Evolutionary conservation across 768 basidiomycete genomes (phyloP).

Genomic region (Boletus vinaceobasis): DNA sequence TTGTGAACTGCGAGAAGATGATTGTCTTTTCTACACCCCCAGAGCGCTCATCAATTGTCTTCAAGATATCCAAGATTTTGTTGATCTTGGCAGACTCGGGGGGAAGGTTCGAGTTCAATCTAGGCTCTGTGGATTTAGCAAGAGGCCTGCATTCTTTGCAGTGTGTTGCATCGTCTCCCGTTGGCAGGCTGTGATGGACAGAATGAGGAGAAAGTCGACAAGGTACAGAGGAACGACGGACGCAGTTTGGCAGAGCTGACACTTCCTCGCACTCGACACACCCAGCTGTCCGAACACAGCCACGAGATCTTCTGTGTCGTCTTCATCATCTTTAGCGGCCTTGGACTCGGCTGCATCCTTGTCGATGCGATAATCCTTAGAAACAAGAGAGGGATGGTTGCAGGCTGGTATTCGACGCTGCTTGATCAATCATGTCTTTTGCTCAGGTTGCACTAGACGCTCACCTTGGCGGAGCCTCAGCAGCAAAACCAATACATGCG

Average conservation of each 20-base stretch:
- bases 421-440: not conserved
- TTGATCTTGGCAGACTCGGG: slow-evolving; percentile 84
- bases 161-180: slow-evolving; percentile 34
- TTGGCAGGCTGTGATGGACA: slow-evolving; percentile 13
- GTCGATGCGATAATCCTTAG: slow-evolving; percentile 71
- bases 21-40: slow-evolving; percentile 83
- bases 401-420: slow-evolving; percentile 54
- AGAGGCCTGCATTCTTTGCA: slow-evolving; percentile 61
- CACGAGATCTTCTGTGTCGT: slow-evolving; percentile 71
- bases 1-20: slow-evolving; percentile 92
- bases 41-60: slow-evolving; percentile 56
- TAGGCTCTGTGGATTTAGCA: slow-evolving; percentile 42
- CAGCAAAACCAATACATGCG: slow-evolving; percentile 64
- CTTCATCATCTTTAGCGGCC: slow-evolving; percentile 47
- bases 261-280: slow-evolving; percentile 57
- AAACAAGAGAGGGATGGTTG: slow-evolving; percentile 82
- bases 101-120: slow-evolving; percentile 37
- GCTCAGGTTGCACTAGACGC: slow-evolving; percentile 8
- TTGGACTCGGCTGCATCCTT: slow-evolving; percentile 73
- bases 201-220: not conserved
- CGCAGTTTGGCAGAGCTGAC: slow-evolving; percentile 74
- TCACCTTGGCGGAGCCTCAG: slow-evolving; percentile 87
- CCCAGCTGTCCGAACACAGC: slow-evolving; percentile 68
- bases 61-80: slow-evolving; percentile 72
- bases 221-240: slow-evolving; percentile 36